A percentile compares a stretch with the other conserved stretches of the same genome.
Evolutionary conservation across 2,329 filamentous ascomycete genomes (phyloP).

Genomic region (Xylariaceae sp.): DNA sequence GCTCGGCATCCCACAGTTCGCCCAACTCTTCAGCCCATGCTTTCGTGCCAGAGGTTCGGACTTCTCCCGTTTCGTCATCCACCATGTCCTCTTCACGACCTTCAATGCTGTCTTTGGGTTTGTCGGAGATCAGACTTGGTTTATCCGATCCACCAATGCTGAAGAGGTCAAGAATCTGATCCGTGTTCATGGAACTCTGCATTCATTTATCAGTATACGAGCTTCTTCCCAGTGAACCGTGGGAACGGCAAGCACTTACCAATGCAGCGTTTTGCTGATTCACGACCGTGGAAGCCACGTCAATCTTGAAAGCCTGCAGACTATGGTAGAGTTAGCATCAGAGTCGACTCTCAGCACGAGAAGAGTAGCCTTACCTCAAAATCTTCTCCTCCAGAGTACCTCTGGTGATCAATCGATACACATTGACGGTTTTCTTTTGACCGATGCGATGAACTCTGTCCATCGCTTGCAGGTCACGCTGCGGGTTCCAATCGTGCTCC

Average conservation of each 20-base stretch:
- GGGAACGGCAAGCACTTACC: constrained; percentile 21
- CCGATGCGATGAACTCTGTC: constrained; percentile 96
- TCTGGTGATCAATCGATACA: constrained; percentile 92
- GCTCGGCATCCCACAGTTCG: constrained; percentile 93
- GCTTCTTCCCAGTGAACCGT: background rate
- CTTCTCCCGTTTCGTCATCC: constrained; percentile 85
- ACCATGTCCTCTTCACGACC: constrained; percentile 80
- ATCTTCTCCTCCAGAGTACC: constrained; percentile 99
- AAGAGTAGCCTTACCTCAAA: constrained; percentile 47
- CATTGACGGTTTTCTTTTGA: constrained; percentile 99
- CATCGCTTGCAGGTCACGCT: constrained; percentile 98
- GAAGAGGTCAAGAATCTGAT: constrained; percentile 95
- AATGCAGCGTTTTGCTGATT: constrained; percentile 98
- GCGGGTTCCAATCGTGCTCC: constrained; percentile 99
- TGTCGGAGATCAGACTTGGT: constrained; percentile 58
- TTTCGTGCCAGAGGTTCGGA: constrained; percentile 93
- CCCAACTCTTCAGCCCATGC: constrained; percentile 90
- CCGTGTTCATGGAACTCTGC: constrained; percentile 82
- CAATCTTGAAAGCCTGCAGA: constrained; percentile 98
- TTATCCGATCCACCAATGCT: constrained; percentile 73
- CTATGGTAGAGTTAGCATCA: constrained; percentile 32
- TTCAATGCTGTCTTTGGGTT: constrained; percentile 52
- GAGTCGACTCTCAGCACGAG: constrained; percentile 1
- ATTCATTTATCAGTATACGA: constrained; percentile 16
- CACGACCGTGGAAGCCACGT: constrained; percentile 94